Conservation (phyloP, 192 early-diverging fungal species). For the Entomortierella beljakovae region DNA sequence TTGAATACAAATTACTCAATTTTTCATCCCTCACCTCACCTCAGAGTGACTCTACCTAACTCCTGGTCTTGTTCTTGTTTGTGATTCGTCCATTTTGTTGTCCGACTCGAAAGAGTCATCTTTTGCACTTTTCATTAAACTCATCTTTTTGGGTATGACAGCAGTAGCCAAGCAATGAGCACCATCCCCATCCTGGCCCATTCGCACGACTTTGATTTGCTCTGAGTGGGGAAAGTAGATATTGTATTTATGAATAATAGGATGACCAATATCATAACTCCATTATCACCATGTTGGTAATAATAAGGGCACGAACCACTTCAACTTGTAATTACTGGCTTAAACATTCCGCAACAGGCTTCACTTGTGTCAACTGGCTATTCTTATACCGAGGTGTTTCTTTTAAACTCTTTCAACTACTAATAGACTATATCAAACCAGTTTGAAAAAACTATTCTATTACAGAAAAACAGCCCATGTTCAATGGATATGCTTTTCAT, state of each 20-base stretch:
- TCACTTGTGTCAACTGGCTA: too few species aligned
- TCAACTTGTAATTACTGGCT: not conserved
- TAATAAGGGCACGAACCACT: not conserved
- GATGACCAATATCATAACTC: not conserved
- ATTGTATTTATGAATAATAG: too few species aligned
- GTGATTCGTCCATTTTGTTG: constrained; percentile 37
- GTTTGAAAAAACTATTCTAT: too few species aligned
- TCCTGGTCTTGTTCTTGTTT: constrained; percentile 24
- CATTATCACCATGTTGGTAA: constrained; percentile 6
- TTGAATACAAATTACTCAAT: constrained; percentile 11
- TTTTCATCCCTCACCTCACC: not conserved
- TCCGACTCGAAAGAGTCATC: constrained; percentile 18
- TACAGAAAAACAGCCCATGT: too few species aligned
- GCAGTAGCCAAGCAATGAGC: constrained; percentile 32
- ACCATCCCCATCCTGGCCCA: constrained; percentile 34
- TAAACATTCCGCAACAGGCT: not conserved
- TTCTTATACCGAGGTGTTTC: too few species aligned
- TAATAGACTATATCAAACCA: too few species aligned
- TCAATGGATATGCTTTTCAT: too few species aligned
- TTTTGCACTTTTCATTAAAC: constrained; percentile 40
- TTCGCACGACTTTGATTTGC: constrained; percentile 17
- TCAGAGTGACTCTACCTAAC: constrained; percentile 9
- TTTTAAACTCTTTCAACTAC: too few species aligned
- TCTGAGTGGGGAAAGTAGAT: not conserved
- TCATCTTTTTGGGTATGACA: constrained; percentile 12